Base-by-base conservation (phyloP, 2,329 filamentous ascomycete genomes). In the Penicillium decumbens region DNA sequence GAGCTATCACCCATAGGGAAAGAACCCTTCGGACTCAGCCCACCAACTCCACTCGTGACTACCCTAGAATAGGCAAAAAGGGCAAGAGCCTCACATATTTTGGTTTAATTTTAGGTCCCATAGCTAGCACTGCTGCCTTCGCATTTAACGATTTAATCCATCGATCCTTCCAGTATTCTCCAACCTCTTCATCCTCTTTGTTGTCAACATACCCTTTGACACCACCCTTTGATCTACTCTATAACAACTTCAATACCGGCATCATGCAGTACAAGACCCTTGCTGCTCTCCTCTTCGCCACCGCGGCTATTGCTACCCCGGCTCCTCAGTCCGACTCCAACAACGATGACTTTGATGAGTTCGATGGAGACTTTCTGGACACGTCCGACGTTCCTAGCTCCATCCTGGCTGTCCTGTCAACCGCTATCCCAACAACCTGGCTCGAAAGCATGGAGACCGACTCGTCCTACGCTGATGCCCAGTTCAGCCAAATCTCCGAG, bases 221-320 rank as follows among this genome's bases (percentile, higher is more conserved):
- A 25, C 20, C 4, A 6, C 20, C 37, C 2, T 30, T 30, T 20
- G 37, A 39, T 13, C 13, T 43, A 29, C 18, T 49, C 15, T 1
- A 23, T 43, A 43, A 29, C 18, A 15, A 15, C 18, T 15, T 6
- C 15, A 6, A 20, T 9, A 45, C 15, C 42, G 12, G 15, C 41
- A 50, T 5, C 8, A 56, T 56, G 54, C 54, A 56, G 38, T 50
- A 50, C 49, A 56, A 56, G 33, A 37, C 47, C 3, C 30, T 56
- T 9, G 18, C 47, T 8, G 20, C 46, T n/a, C 25, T 56, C 9
- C 39, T 56, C 30, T 45, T 56, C 15, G 35, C 52, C 28, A 41
- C 43, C 7, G 45, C 45, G 37, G 49, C 52, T 10, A 25, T 56
- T 1, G 52, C 45, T 23, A 23, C 20, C 20, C 20, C 20, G 20